phyloP scores from a whole-genome alignment of 108 stramenopile species.

The Mediolabrus comicus region DNA sequence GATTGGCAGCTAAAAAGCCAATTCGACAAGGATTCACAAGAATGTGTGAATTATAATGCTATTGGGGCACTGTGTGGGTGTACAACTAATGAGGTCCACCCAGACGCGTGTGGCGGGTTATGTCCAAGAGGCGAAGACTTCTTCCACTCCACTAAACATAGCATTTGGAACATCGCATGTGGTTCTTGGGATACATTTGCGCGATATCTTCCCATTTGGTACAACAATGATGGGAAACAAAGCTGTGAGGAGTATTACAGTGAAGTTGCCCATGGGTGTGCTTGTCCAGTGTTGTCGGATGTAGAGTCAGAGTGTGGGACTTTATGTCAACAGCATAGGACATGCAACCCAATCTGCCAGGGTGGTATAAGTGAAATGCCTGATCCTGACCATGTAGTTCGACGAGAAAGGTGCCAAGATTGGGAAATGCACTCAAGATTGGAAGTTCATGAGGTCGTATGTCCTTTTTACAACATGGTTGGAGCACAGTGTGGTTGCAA shows the following conservation, averaged over 20 bases:
- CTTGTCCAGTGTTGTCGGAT: neutral
- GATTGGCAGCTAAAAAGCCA: neutral
- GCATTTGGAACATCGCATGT: neutral
- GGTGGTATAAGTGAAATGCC: neutral
- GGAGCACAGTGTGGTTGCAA: neutral
- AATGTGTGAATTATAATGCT: conserved; percentile 2
- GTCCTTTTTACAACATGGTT: neutral
- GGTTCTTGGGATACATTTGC: neutral
- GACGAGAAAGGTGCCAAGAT: neutral
- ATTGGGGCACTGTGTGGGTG: neutral
- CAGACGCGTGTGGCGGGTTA: neutral
- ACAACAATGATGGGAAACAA: neutral
- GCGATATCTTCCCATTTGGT: neutral
- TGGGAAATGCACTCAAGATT: neutral
- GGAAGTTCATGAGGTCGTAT: neutral
- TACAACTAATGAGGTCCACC: neutral
- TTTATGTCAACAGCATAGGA: neutral
- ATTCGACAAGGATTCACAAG: neutral
- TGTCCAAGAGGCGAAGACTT: neutral
- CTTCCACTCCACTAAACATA: neutral
- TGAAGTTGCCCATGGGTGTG: neutral
- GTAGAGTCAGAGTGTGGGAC: neutral
- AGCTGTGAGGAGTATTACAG: neutral
- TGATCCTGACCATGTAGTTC: neutral
- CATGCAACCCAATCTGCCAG: neutral